phyloP scores from a whole-genome alignment of 208 protist species.

The Leishmania braziliensis region DNA sequence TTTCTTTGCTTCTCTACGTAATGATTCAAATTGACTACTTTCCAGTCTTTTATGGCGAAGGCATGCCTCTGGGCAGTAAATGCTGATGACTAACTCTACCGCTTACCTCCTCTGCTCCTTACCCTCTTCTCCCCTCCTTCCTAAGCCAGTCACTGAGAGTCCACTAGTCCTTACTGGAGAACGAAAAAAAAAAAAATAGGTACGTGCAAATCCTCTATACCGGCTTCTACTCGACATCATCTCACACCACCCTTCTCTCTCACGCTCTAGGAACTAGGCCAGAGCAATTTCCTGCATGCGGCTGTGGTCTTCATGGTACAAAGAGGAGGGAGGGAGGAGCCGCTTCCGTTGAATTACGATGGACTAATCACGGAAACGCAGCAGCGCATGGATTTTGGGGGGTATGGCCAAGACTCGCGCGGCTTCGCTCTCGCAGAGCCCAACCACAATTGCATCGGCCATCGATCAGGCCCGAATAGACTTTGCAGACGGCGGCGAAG shows the following conservation, averaged over 20 bases:
- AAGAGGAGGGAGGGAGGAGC: too few species aligned
- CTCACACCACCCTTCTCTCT: not conserved
- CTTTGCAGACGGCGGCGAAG: too few species aligned
- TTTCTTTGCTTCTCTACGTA: conserved; percentile 10
- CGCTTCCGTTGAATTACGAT: too few species aligned
- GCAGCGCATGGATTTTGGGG: too few species aligned
- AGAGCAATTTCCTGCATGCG: too few species aligned
- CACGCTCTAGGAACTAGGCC: too few species aligned
- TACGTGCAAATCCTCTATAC: not conserved
- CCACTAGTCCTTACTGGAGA: not conserved
- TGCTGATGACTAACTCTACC: not conserved
- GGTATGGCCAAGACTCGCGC: too few species aligned
- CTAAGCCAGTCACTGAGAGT: not conserved
- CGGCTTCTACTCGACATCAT: not conserved
- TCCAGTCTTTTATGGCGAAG: not conserved
- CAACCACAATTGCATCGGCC: too few species aligned
- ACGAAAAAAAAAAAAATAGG: not conserved
- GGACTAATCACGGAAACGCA: too few species aligned
- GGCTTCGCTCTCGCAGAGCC: too few species aligned
- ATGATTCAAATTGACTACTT: not conserved
- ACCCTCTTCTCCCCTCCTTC: not conserved
- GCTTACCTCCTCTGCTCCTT: not conserved
- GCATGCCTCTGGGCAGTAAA: not conserved
- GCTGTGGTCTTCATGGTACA: too few species aligned
- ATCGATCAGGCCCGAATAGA: too few species aligned